These are phyloP conservation scores for Zelonia costaricensis DNA, from an alignment of 208 protist genomes.

Conservation along the genomic window DNA sequence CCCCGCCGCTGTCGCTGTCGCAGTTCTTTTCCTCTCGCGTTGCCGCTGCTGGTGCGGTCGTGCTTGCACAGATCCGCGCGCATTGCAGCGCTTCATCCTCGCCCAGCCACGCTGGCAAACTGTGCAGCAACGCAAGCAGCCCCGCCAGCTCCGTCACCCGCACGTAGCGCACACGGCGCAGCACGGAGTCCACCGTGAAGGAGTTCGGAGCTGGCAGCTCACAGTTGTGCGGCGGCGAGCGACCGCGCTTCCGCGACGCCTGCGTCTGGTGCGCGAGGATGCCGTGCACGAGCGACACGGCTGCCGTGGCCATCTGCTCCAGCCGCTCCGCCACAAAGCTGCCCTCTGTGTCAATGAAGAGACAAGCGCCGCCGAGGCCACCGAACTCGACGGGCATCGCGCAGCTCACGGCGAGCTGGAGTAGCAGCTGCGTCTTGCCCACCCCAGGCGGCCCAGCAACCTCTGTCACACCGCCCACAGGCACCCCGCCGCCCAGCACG, in stretches of 20 bases:
- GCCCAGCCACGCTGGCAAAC: slow-evolving; percentile 14
- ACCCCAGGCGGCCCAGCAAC: slow-evolving; percentile 87
- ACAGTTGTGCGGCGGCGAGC: background rate
- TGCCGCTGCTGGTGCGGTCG: background rate
- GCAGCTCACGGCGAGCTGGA: slow-evolving; percentile 87
- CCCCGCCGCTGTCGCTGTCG: background rate
- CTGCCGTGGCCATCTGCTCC: slow-evolving; percentile 66
- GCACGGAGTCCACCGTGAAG: slow-evolving; percentile 52
- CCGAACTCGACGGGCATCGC: slow-evolving; percentile 68
- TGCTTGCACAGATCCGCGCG: background rate
- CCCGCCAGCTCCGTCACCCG: slow-evolving; percentile 60
- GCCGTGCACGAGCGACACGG: slow-evolving; percentile 39
- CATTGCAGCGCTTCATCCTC: too few species aligned
- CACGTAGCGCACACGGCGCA: slow-evolving; percentile 68
- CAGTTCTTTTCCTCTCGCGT: background rate
- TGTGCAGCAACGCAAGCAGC: slow-evolving; percentile 64
- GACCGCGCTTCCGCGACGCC: background rate
- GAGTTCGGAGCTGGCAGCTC: background rate
- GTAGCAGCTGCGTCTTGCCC: slow-evolving; percentile 91
- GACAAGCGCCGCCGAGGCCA: slow-evolving; percentile 59
- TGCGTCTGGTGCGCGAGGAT: background rate
- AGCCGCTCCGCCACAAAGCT: slow-evolving; percentile 81
- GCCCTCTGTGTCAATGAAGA: slow-evolving; percentile 94
- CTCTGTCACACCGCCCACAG: slow-evolving; percentile 69
- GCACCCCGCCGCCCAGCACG: slow-evolving; percentile 74